Percentiles rank a stretch among this genome's conserved stretches.
Conservation (phyloP, 495 filamentous ascomycete species). For the Cercophora samala region DNA sequence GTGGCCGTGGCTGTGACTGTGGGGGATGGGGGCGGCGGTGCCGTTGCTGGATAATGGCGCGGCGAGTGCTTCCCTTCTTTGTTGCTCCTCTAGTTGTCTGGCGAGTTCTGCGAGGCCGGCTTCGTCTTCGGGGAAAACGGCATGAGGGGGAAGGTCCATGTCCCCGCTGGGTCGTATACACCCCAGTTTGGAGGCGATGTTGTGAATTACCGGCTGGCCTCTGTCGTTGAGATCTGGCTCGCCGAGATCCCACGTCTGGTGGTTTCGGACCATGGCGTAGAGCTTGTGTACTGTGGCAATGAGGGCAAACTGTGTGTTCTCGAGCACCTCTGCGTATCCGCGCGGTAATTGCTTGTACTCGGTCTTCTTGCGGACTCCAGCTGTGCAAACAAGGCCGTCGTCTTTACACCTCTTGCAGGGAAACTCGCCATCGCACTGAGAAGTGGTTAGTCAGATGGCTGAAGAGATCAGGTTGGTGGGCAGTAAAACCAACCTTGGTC, state of each 20-base stretch:
- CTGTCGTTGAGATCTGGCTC: slow-evolving; percentile 56
- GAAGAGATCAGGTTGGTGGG: neutral
- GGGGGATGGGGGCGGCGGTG: neutral
- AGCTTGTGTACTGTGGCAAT: slow-evolving; percentile 57
- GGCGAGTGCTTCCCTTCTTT: slow-evolving; percentile 27
- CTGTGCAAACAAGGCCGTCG: slow-evolving; percentile 56
- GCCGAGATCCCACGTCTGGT: slow-evolving; percentile 52
- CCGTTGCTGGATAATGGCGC: slow-evolving; percentile 22
- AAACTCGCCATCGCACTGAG: slow-evolving; percentile 59
- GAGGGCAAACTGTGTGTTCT: slow-evolving; percentile 56
- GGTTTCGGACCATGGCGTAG: slow-evolving; percentile 54
- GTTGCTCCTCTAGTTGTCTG: slow-evolving; percentile 45
- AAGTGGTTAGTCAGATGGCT: neutral
- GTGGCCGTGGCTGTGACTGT: slow-evolving; percentile 1
- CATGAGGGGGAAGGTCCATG: slow-evolving; percentile 52
- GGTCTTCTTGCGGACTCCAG: slow-evolving; percentile 56
- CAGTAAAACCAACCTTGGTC: slow-evolving; percentile 52
- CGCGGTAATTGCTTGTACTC: slow-evolving; percentile 57
- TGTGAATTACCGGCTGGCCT: slow-evolving; percentile 54
- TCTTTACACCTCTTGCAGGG: slow-evolving; percentile 67
- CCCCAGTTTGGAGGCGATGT: slow-evolving; percentile 55
- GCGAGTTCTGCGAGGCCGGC: slow-evolving; percentile 50
- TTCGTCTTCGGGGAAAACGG: slow-evolving; percentile 53
- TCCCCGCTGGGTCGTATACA: slow-evolving; percentile 54
- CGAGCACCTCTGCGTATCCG: slow-evolving; percentile 58